These are phyloP conservation scores for Casaregolazyma lundiana DNA, from an alignment of 1,139 yeast species.

Conservation along the genomic window DNA sequence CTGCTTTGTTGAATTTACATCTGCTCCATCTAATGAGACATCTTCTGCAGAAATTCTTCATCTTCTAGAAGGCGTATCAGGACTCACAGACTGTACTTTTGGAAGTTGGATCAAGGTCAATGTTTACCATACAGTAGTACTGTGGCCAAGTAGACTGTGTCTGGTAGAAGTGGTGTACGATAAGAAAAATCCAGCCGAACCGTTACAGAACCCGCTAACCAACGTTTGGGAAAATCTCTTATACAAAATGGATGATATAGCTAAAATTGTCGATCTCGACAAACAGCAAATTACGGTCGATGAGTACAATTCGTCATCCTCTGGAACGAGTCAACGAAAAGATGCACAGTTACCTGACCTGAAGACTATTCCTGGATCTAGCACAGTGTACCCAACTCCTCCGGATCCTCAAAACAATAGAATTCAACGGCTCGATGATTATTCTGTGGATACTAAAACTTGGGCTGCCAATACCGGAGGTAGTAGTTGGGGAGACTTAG, in stretches of 20 bases:
- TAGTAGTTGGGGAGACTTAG: slow-evolving; percentile 34
- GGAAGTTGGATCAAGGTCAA: slow-evolving; percentile 20
- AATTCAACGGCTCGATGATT: slow-evolving; percentile 13
- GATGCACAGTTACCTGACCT: background rate
- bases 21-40: slow-evolving; percentile 51
- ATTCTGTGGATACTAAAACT: slow-evolving; percentile 15
- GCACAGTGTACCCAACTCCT: slow-evolving; percentile 34
- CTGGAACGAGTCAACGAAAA: background rate
- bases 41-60: slow-evolving; percentile 42
- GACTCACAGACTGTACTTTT: slow-evolving; percentile 14
- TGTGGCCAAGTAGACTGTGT: slow-evolving; percentile 23
- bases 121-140: slow-evolving; percentile 14
- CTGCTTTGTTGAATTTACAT: slow-evolving; percentile 46
- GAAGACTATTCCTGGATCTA: slow-evolving; percentile 1
- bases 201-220: background rate
- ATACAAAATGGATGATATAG: slow-evolving; percentile 4
- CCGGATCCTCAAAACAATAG: slow-evolving; percentile 31
- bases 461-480: slow-evolving; percentile 25
- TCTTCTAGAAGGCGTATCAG: background rate
- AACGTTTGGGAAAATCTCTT: slow-evolving; percentile 8
- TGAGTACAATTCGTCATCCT: background rate
- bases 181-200: slow-evolving; percentile 13
- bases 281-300: background rate
- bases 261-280: background rate
- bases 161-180: slow-evolving; percentile 15